phyloP scores from a whole-genome alignment of 495 filamentous ascomycete genomes.

The Neurospora sp. region DNA sequence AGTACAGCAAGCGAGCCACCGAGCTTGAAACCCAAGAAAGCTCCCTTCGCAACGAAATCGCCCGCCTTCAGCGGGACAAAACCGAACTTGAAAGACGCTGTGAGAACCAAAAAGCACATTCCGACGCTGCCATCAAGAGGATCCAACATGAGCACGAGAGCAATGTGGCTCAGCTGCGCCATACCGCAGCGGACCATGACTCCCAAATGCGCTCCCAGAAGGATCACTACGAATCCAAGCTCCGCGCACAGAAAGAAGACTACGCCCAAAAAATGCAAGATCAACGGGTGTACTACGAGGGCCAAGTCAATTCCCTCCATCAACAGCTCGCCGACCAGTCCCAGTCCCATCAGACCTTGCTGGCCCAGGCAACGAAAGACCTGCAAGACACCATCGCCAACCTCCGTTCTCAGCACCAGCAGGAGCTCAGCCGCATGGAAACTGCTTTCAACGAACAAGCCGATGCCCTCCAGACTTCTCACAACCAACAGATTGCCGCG shows the following conservation, averaged over 20 bases:
- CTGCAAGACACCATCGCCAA: background rate
- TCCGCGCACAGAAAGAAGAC: background rate
- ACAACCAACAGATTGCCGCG: background rate
- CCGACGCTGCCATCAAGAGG: background rate
- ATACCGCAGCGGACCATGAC: background rate
- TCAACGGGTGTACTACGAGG: background rate
- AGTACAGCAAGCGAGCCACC: background rate
- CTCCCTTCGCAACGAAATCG: background rate
- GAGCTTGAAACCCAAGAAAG: background rate
- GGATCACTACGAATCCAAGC: background rate
- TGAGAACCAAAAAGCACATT: background rate
- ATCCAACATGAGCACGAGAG: background rate
- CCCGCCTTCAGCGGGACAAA: too few relatives aligned
- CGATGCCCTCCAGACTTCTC: accelerated
- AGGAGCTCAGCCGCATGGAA: background rate
- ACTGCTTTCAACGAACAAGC: background rate
- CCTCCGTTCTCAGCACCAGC: background rate
- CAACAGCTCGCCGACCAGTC: background rate
- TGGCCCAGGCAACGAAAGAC: background rate
- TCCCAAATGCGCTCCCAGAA: background rate
- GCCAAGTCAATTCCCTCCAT: background rate
- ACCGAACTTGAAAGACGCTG: too few relatives aligned
- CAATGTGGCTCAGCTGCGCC: background rate
- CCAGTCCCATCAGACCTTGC: background rate
- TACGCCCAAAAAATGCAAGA: background rate